Conservation (phyloP, 164 flowering plant species). For the Echeveria elegans region DNA sequence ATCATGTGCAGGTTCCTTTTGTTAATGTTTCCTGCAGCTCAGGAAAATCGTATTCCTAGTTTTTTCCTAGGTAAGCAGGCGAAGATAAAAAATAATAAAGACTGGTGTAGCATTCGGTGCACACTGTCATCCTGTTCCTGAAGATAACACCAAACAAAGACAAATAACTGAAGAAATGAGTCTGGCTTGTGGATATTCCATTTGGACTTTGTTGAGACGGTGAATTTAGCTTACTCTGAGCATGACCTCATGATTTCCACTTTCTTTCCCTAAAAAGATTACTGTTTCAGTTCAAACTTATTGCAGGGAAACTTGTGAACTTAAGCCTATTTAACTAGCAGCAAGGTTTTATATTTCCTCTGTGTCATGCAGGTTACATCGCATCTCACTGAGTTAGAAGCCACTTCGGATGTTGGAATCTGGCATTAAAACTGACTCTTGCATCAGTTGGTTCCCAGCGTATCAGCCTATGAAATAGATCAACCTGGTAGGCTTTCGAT, state of each 20-base stretch:
- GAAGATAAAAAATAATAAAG: conserved; percentile 54
- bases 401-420: conserved; percentile 69
- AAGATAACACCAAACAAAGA: conserved; percentile 49
- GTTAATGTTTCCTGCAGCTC: conserved; percentile 28
- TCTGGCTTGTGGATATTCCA: not conserved
- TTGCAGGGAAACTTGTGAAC: not conserved
- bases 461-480: conserved; percentile 71
- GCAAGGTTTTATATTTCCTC: not conserved
- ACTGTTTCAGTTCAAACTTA: not conserved
- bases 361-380: conserved; percentile 47
- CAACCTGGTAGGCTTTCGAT: conserved; percentile 39
- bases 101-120: conserved; percentile 91
- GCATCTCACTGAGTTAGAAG: conserved; percentile 57
- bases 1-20: no score
- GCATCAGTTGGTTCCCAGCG: conserved; percentile 45
- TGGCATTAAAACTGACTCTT: conserved; percentile 43
- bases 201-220: not conserved
- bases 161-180: conserved; percentile 60
- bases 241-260: not conserved
- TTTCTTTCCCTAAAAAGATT: not conserved
- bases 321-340: not conserved
- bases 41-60: conserved; percentile 78
- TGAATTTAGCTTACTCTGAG: not conserved
- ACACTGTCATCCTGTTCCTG: conserved; percentile 66
- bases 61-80: conserved; percentile 82